Conservation (phyloP, 768 basidiomycete genomes). For the Hericium coralloides region DNA sequence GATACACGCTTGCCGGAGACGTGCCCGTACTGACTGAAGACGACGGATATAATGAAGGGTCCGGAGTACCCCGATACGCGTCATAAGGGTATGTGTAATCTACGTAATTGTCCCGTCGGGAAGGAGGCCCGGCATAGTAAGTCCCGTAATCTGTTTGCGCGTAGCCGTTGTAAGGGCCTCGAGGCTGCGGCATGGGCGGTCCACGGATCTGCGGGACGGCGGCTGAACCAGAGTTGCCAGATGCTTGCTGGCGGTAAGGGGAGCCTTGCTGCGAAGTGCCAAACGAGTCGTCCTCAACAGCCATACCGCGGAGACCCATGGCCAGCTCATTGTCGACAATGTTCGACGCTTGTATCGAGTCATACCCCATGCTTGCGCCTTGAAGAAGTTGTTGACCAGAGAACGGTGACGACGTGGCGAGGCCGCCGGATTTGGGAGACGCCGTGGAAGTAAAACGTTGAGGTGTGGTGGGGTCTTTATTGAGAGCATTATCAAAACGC, state of each 20-base stretch:
- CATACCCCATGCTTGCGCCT: slow-evolving; percentile 22
- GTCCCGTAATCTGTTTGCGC: slow-evolving; percentile 48
- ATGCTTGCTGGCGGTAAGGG: slow-evolving; percentile 28
- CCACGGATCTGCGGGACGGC: slow-evolving; percentile 31
- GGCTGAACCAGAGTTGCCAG: slow-evolving; percentile 18
- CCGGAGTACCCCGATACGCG: slow-evolving; percentile 41
- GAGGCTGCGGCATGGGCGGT: slow-evolving; percentile 33
- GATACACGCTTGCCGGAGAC: slow-evolving; percentile 40
- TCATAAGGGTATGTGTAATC: slow-evolving; percentile 44
- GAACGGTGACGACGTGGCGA: slow-evolving; percentile 23
- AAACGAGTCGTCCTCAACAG: slow-evolving; percentile 43
- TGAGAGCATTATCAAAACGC: slow-evolving; percentile 38
- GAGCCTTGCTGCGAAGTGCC: slow-evolving; percentile 21
- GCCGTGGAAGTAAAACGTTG: slow-evolving; percentile 37
- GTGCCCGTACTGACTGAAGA: slow-evolving; percentile 34
- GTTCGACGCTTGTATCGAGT: slow-evolving; percentile 29
- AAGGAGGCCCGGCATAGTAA: slow-evolving; percentile 46
- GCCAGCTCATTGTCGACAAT: slow-evolving; percentile 46
- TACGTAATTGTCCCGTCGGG: slow-evolving; percentile 31
- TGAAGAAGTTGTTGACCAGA: slow-evolving; percentile 19
- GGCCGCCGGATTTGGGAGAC: slow-evolving; percentile 31
- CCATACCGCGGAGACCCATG: slow-evolving; percentile 51
- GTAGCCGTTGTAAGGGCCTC: slow-evolving; percentile 40
- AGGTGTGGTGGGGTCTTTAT: slow-evolving; percentile 30
- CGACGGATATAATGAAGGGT: slow-evolving; percentile 41